Base-by-base conservation (phyloP, 257 asterid genomes). In the Nicotiana paniculata region DNA sequence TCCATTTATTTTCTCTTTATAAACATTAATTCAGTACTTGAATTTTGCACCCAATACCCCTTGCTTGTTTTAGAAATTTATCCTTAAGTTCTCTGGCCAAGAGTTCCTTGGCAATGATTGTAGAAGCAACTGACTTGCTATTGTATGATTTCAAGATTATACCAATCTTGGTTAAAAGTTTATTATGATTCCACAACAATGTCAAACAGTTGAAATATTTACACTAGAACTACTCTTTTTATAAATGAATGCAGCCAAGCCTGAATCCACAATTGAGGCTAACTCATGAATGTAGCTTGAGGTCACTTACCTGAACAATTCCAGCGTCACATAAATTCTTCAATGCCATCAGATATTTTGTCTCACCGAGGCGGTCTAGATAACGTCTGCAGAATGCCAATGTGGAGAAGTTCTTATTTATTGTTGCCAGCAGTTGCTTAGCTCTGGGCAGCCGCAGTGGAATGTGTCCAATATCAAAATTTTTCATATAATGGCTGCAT, bases 401-500 rank as follows among this genome's bases (percentile, higher is more conserved):
- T 3, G 98, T 94, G 17, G 98, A 92, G 83, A 96, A 96, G 85
- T 94, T 93, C 88, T 92, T 94, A 76, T 96, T 93, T 18, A 96
- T 96, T 77, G 99, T 92, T 17, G 96, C 93, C 90, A 96, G 86
- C 32, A 96, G 93, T 81, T 89, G 98, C 82, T 94, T 96, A 54
- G 99, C 95, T 90, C 97, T 89, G 43, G 99, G 98, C 81, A 96
- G 84, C 85, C 99, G 88, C 83, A 96, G 89, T 9, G 99, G 98
- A 53, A 93, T 82, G 83, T 96, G 98, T 46, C 99, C 99, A 64
- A 85, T 97, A 65, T 96, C 98, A 86, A 96, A 94, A 81, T 92
- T 94, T 92, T 96, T 96, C 99, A 94, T 96, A 91, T 96, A 96
- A 88, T 93, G 97, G 87, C 99, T 94, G 96, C 98, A 94, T 84